phyloP scores from a whole-genome alignment of 2,329 filamentous ascomycete genomes.

The Colletotrichum caudatum region DNA sequence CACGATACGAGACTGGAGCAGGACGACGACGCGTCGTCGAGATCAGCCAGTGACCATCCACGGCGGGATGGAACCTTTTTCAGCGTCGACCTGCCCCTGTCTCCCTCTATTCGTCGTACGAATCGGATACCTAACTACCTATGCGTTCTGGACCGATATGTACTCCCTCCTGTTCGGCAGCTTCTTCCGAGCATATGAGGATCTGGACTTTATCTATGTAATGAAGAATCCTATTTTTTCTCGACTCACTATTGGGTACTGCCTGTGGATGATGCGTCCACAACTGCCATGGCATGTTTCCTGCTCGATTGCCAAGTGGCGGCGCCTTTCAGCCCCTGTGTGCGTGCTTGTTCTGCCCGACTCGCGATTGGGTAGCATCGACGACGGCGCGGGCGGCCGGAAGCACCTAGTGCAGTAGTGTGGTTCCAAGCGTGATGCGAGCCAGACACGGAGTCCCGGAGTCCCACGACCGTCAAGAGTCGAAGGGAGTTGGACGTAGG shows the following conservation, averaged over 20 bases:
- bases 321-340: slow-evolving; percentile 3
- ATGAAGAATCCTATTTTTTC: slow-evolving; percentile 1
- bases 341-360: slow-evolving; percentile 10
- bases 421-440: not conserved
- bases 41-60: not conserved
- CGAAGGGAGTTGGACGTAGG: not conserved
- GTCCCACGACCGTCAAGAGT: not conserved
- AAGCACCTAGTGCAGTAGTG: slow-evolving; percentile 24
- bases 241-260: not conserved
- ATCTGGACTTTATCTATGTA: no score
- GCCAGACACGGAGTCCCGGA: not conserved
- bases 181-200: slow-evolving; percentile 15
- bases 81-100: not conserved
- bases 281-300: slow-evolving; percentile 17
- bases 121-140: no score
- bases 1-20: slow-evolving; percentile 11
- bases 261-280: not conserved
- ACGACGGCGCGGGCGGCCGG: slow-evolving; percentile 16
- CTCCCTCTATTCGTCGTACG: not conserved
- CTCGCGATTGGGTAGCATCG: slow-evolving; percentile 18
- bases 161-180: slow-evolving; percentile 19
- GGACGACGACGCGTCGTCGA: slow-evolving; percentile 3
- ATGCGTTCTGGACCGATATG: not conserved
- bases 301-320: slow-evolving; percentile 17
- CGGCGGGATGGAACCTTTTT: not conserved